Evolutionary conservation across 1,284 basidiomycete genomes (phyloP).

Genomic region (Pseudozyma pruni): DNA sequence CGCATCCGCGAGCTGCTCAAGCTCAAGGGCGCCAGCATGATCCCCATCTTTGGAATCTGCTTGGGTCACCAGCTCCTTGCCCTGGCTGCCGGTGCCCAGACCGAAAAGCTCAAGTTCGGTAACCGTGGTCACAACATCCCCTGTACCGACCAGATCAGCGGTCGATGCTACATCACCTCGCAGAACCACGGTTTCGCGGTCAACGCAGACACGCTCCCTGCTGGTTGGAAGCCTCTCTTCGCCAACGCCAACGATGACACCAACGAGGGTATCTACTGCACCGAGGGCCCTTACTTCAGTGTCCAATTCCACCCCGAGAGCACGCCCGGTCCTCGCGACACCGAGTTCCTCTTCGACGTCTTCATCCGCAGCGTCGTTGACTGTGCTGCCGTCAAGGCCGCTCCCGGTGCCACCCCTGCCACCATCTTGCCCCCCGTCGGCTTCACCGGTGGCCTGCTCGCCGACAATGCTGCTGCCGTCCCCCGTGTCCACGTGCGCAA

Average conservation of each 20-base stretch:
- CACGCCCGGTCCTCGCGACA: constrained; percentile 96
- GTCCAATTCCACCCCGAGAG: constrained; percentile 99
- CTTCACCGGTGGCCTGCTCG: constrained; percentile 87
- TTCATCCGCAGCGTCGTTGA: constrained; percentile 89
- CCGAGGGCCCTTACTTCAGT: constrained; percentile 88
- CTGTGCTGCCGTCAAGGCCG: constrained; percentile 75
- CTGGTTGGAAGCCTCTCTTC: constrained; percentile 93
- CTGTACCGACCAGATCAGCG: constrained; percentile 91
- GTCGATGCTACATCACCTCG: constrained; percentile 97
- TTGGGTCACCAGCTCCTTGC: constrained; percentile 97
- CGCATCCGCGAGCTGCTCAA: constrained; percentile 78
- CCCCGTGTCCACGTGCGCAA: constrained; percentile 86
- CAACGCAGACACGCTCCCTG: constrained; percentile 80
- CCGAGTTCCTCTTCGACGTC: constrained; percentile 98
- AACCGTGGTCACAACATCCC: constrained; percentile 99
- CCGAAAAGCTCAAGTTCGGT: constrained; percentile 99
- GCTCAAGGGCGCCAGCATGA: constrained; percentile 73
- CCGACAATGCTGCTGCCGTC: constrained; percentile 80
- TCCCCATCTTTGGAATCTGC: constrained; percentile 98
- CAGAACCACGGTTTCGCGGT: constrained; percentile 99
- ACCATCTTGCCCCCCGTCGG: constrained; percentile 73
- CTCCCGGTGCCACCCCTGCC: constrained; percentile 31
- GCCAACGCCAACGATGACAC: constrained; percentile 95
- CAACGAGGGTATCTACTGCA: constrained; percentile 93
- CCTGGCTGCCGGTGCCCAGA: constrained; percentile 90